Base-by-base conservation (phyloP, 805 yeast species). In the Candida golubevii region DNA sequence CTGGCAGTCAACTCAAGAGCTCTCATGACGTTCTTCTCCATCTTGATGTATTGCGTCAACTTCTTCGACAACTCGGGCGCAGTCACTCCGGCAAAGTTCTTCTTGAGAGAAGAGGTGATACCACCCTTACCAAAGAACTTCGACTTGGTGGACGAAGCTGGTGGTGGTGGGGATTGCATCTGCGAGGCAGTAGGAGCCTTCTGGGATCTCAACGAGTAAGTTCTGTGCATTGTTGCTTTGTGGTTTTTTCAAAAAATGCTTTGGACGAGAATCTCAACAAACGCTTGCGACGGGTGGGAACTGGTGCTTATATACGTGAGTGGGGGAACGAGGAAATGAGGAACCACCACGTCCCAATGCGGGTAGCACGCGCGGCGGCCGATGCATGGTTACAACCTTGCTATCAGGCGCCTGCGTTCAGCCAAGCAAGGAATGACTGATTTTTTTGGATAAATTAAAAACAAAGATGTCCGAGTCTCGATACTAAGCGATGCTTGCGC, bases 41-140 rank as follows among this genome's bases (percentile, higher is more conserved):
- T 86, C 79, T 91, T 93, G 65, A 93, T 88, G 65, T 88, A 80
- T 61, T 85, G 89, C 35, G 96, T 83, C 62, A 91, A 79, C 67
- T 91, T 91, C 71, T 95, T 83, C 35, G 97, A 80, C 62, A 93
- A 77, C 71, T 91, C 97, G 36, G 98, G 98, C 46, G 97, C 97
- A 61, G 88, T 80, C 36, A 85, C 80, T 53, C 96, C 97, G 46
- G 97, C 96, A 47, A 96, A 78, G 57, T 80, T 74, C 68, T 84
- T 88, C 69, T 96, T 83, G 63, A 86, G 76, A 14, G 80, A 65
- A 52, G 82, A 77, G 40, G 88, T 78, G 55, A 86, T 72, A 29
- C 87, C 81, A 23, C 83, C 77, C 57, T 79, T 77, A 60, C 95
- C 95, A 61, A 86, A 86, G 66, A 85, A 86, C 61, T 74, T 79